These are phyloP conservation scores for Exophiala sp. DNA, from an alignment of 2,329 filamentous ascomycete genomes.

Conservation along the genomic window DNA sequence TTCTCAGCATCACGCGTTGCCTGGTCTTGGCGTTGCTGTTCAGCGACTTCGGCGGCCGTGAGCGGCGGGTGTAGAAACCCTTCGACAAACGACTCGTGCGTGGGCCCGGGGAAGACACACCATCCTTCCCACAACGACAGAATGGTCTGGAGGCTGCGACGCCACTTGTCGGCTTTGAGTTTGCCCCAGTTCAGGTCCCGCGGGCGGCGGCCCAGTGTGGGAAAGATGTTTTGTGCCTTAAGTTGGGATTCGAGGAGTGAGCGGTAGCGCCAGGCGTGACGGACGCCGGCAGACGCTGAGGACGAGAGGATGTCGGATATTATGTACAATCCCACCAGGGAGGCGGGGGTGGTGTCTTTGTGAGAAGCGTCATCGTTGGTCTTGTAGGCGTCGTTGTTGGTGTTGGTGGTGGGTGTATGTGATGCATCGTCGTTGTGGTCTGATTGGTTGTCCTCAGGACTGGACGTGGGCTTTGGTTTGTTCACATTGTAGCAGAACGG, in stretches of 20 bases:
- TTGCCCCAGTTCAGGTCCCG: constrained; percentile 74
- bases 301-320: constrained; percentile 77
- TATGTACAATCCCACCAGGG: constrained; percentile 77
- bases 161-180: constrained; percentile 79
- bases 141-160: constrained; percentile 67
- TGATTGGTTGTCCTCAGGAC: constrained; percentile 33
- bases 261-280: constrained; percentile 82
- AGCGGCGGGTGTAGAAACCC: constrained; percentile 69
- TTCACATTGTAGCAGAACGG: constrained; percentile 66
- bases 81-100: constrained; percentile 66
- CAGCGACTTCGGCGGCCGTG: constrained; percentile 45
- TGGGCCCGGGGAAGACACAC: constrained; percentile 67
- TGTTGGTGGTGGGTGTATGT: neutral
- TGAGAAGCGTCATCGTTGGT: constrained; percentile 39
- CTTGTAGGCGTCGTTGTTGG: constrained; percentile 24
- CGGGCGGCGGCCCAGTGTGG: constrained; percentile 69
- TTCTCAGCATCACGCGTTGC: constrained; percentile 32
- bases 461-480: constrained; percentile 31
- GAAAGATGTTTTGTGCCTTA: constrained; percentile 66
- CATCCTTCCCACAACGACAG: constrained; percentile 66
- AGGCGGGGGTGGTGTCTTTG: constrained; percentile 59
- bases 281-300: constrained; percentile 69
- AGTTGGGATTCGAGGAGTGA: constrained; percentile 74
- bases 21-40: constrained; percentile 37
- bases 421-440: constrained; percentile 6